Evolutionary conservation across 441 rosid species (phyloP).

Genomic region (Populus trichocarpa): DNA sequence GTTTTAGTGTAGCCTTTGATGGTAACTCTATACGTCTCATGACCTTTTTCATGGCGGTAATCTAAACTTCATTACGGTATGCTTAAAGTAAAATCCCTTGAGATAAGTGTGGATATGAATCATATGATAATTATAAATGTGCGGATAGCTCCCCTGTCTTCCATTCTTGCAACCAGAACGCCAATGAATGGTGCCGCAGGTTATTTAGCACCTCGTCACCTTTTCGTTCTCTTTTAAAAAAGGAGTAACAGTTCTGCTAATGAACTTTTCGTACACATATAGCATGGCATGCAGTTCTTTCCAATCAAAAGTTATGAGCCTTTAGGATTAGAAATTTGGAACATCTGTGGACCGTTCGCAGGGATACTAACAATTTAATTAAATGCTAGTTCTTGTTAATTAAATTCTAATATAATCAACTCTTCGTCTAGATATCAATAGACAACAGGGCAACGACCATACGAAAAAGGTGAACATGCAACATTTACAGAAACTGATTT

Average conservation of each 20-base stretch:
- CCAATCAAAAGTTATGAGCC: background rate
- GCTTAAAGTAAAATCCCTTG: background rate
- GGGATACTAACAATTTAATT: background rate
- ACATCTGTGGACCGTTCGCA: background rate
- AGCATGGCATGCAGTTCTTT: background rate
- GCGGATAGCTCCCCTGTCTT: background rate
- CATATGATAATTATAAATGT: background rate
- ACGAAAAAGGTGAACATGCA: background rate
- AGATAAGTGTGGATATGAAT: background rate
- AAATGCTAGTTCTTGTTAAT: too few relatives aligned
- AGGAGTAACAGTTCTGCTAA: background rate
- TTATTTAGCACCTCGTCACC: background rate
- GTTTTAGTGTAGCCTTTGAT: background rate
- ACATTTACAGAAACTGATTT: background rate
- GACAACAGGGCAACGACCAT: background rate
- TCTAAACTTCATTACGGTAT: background rate
- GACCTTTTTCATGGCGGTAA: background rate
- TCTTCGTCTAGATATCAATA: background rate
- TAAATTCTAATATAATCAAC: background rate
- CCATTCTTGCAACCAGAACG: background rate
- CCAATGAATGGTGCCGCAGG: background rate
- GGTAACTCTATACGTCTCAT: background rate
- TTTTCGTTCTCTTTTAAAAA: background rate
- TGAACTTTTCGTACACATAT: background rate
- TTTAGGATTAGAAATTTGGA: background rate